These are phyloP conservation scores for Punica granatum DNA, from an alignment of 345 rosid species.

Conservation along the genomic window DNA sequence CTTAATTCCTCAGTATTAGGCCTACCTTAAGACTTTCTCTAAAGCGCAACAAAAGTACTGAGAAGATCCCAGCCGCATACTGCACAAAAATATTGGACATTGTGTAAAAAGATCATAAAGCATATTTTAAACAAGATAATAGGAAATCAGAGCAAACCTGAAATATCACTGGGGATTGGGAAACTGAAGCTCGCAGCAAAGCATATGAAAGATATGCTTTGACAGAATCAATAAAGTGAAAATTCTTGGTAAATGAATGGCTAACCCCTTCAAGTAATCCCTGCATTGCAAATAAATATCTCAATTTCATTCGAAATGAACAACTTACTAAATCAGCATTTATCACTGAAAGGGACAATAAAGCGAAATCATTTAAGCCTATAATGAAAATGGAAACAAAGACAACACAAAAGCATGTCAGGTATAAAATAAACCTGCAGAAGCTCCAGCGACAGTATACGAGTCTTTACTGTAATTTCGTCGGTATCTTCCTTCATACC, in stretches of 20 bases:
- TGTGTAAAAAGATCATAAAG: conserved; percentile 13
- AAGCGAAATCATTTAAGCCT: not conserved
- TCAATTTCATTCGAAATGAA: not conserved
- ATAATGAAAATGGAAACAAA: not conserved
- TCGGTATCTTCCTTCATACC: conserved; percentile 98
- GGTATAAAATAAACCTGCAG: conserved; percentile 54
- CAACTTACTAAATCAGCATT: not conserved
- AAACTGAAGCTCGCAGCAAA: conserved; percentile 88
- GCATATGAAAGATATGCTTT: conserved; percentile 98
- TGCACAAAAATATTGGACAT: conserved; percentile 34
- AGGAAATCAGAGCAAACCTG: conserved; percentile 46
- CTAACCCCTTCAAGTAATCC: conserved; percentile 92
- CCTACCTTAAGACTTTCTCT: conserved; percentile 97
- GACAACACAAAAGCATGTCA: not conserved
- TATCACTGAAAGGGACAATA: conserved; percentile 7
- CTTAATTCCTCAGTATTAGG: conserved; percentile 12
- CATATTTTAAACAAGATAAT: conserved; percentile 10
- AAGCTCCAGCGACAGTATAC: conserved; percentile 93
- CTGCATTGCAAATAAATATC: conserved; percentile 29
- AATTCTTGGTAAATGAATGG: conserved; percentile 85
- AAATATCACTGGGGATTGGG: conserved; percentile 81
- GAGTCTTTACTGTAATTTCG: conserved; percentile 87
- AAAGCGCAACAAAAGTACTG: conserved; percentile 79
- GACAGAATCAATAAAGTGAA: conserved; percentile 95
- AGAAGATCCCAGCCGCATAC: conserved; percentile 97